phyloP scores from a whole-genome alignment of 202 grass and related monocot species.

The Eragrostis tef region DNA sequence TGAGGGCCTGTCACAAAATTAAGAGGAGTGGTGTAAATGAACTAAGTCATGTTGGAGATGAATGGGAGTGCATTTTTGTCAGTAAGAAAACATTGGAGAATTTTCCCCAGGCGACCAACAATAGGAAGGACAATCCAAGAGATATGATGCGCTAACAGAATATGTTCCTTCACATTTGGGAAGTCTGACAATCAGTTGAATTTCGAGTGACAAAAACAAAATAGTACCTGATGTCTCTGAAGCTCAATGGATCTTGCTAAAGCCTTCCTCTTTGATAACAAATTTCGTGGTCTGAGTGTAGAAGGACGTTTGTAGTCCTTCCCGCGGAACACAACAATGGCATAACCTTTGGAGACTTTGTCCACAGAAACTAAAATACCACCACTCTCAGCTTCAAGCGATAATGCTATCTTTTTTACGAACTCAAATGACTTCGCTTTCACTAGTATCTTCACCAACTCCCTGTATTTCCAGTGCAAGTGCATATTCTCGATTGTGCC shows the following conservation, averaged over 20 bases:
- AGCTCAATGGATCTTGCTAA: conserved; percentile 79
- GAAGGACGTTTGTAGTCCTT: conserved; percentile 68
- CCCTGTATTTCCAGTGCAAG: conserved; percentile 94
- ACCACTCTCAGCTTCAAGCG: conserved; percentile 80
- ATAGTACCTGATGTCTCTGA: conserved; percentile 70
- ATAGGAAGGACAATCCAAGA: background rate
- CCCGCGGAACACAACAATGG: conserved; percentile 78
- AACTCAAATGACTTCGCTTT: conserved; percentile 70
- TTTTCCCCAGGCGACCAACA: background rate
- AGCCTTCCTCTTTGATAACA: conserved; percentile 80
- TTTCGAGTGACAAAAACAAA: background rate
- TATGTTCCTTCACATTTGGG: conserved; percentile 5
- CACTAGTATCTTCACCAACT: conserved; percentile 76
- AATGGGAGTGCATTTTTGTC: background rate
- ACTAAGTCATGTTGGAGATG: background rate
- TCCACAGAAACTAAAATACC: conserved; percentile 83
- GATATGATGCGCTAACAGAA: background rate
- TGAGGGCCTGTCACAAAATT: conserved; percentile 60
- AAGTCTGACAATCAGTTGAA: background rate
- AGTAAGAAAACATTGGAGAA: background rate
- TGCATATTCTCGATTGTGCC: conserved; percentile 89
- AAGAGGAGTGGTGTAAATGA: background rate
- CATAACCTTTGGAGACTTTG: conserved; percentile 84
- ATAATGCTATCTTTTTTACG: conserved; percentile 67
- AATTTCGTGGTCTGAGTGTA: conserved; percentile 68